A percentile compares a stretch with the other conserved stretches of the same genome.
Conservation (phyloP, 768 basidiomycete genomes). For the Grammothele lineata region DNA sequence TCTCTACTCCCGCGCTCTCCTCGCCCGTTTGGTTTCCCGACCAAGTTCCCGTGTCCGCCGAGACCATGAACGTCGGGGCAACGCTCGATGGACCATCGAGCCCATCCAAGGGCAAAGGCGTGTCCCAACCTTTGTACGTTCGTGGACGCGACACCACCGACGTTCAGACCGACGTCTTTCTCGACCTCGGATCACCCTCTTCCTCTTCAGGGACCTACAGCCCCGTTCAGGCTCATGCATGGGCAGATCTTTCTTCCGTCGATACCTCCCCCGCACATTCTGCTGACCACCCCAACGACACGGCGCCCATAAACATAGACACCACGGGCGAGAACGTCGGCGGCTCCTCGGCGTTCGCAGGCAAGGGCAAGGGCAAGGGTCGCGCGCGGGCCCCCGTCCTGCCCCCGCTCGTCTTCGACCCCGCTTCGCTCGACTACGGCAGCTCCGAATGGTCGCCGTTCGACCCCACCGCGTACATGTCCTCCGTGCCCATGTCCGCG, state of each 20-base stretch:
- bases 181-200: slow-evolving; percentile 4
- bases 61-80: neutral
- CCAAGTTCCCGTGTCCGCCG: slow-evolving; percentile 3
- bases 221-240: too few species aligned
- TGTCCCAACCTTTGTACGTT: slow-evolving; percentile 52
- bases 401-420: slow-evolving; percentile 61
- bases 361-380: slow-evolving; percentile 63
- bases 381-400: slow-evolving; percentile 50
- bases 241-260: neutral
- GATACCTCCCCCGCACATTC: neutral
- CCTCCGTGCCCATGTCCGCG: neutral
- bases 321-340: slow-evolving; percentile 5
- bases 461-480: neutral
- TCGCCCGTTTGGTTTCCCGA: slow-evolving; percentile 3
- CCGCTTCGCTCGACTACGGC: slow-evolving; percentile 44
- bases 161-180: slow-evolving; percentile 2
- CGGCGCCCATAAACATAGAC: neutral
- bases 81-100: slow-evolving; percentile 1
- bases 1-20: slow-evolving; percentile 2
- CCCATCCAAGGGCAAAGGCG: slow-evolving; percentile 51
- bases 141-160: slow-evolving; percentile 12
- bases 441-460: slow-evolving; percentile 22
- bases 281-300: slow-evolving; percentile 1
- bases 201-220: neutral
- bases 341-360: slow-evolving; percentile 11